A percentile compares a stretch with the other conserved stretches of the same genome.
These are phyloP conservation scores for Pinus taeda DNA, from an alignment of 75 land plant genomes.

Conservation along the genomic window DNA sequence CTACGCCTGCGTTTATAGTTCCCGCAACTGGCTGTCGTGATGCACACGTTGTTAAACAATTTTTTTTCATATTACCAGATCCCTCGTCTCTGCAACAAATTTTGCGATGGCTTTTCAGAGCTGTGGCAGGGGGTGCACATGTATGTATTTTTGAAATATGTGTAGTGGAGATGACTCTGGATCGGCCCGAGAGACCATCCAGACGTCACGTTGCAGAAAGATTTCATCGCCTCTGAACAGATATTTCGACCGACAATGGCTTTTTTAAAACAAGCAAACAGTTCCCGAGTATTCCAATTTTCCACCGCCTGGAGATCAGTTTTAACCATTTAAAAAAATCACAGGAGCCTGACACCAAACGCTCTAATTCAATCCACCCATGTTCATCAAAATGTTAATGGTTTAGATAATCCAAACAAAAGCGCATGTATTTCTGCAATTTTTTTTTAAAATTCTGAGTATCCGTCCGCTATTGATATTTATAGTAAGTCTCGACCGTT, in stretches of 20 bases:
- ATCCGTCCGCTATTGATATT: not conserved
- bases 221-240: not conserved
- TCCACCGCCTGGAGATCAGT: not conserved
- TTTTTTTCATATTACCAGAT: no score
- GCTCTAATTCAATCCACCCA: not conserved
- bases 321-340: not conserved
- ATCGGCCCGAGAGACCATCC: not conserved
- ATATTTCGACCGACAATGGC: not conserved
- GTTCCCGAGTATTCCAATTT: not conserved
- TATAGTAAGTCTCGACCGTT: not conserved
- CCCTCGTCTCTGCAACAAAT: not conserved
- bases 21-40: no score
- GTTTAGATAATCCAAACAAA: not conserved
- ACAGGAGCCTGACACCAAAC: not conserved
- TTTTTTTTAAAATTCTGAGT: not conserved
- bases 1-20: no score
- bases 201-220: not conserved
- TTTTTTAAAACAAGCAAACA: not conserved
- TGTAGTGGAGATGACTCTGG: not conserved
- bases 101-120: not conserved
- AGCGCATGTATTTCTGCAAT: not conserved
- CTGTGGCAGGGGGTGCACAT: conserved; percentile 1
- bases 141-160: not conserved
- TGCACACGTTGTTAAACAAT: no score
- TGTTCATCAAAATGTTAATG: not conserved